Evolutionary conservation across 2,329 filamentous ascomycete genomes (phyloP), one percentile per base, ranked within the genome.

Genomic region (Elsinoe perseae): DNA sequence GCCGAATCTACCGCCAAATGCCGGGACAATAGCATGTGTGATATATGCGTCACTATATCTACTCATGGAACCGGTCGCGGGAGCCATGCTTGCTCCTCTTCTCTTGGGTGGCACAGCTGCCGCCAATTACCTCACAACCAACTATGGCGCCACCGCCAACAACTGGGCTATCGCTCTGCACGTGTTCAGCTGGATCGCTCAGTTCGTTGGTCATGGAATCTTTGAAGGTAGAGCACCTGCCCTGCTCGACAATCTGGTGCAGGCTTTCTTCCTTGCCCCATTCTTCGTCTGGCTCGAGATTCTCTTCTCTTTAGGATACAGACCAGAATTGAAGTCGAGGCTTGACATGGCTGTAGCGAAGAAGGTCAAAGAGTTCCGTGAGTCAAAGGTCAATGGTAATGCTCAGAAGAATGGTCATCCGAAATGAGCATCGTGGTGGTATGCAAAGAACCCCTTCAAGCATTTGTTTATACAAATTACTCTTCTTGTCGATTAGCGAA

Each of bases 261-360:
- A 97, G 73, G 91, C 93, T 25, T 72, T 97, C 61, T 92, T 97
- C 66, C 78, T 97, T 21, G 93, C 93, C 0, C 93, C 93, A 7
- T 86, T 98, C 66, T 98, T 97, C 65, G 92, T 97, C 58, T 98
- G 93, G 88, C 86, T 98, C 64, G 91, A 97, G 75, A 74, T 95
- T 21, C 78, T 98, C 23, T 98, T 98, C 76, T 83, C 79, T 65
- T 81, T 95, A 52, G 93, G 93, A 50, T 98, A 97, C 72, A 82
- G 93, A 58, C 87, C 85, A 1, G 90, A 95, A 70, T 77, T 98
- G 63, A 89, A 92, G 74, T 79, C 80, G 59, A 83, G 92, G 52
- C 82, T 97, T 43, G 83, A 92, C 60, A 83, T 84, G 68, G 83
- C 80, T 34, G 88, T 96, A 2, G 73, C 84, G 67, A 76, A 81